Evolutionary conservation across 2,329 filamentous ascomycete genomes (phyloP), one percentile per base, ranked within the genome.

Genomic region (Aspergillus amoenus): DNA sequence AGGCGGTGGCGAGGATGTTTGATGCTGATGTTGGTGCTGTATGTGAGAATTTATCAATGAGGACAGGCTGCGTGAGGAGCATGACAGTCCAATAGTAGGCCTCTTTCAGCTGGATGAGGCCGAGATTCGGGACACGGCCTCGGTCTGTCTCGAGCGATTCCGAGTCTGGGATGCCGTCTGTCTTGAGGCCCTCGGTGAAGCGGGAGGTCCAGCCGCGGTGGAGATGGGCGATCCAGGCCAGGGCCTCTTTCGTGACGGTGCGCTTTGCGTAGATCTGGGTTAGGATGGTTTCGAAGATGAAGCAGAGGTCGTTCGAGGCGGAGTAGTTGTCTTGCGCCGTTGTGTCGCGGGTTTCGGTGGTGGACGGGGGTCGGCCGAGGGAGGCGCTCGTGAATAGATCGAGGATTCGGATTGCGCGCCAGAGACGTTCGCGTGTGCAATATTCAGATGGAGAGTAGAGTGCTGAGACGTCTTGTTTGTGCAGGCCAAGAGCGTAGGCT

Each of bases 71-170:
- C 0, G 75, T 73, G 0, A 76, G 44, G 0, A 77, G 61, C 61
- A 77, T 75, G 13, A 77, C 70, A 0, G 71, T 70, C 71, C 72
- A 76, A 52, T 76, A 76, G 1, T 74, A 75, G 0, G 71, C 73
- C 21, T 72, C 62, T 34, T 74, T 75, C 8, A 77, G 59, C 21
- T 77, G 65, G 27, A 59, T 61, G 9, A 73, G 64, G 13, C 66
- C 66, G 18, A 71, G 65, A 47, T 70, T 70, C 3, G 66, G 67
- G 6, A 4, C 22, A 7, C n/a, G 30, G 17, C 22, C 24, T 8
- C 24, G 11, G 24, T 32, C 39, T 32, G 34, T 40, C 21, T 43
- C 50, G 3, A 37, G 3, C 2, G 4, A 24, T 24, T 24, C 22
- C 22, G 22, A 24, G 22, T 24, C 22, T 4, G 40, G 22, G 24